Percentiles rank a stretch among this genome's conserved stretches.
phyloP scores from a whole-genome alignment of 768 basidiomycete genomes.

The Stropharia rugosoannulata region DNA sequence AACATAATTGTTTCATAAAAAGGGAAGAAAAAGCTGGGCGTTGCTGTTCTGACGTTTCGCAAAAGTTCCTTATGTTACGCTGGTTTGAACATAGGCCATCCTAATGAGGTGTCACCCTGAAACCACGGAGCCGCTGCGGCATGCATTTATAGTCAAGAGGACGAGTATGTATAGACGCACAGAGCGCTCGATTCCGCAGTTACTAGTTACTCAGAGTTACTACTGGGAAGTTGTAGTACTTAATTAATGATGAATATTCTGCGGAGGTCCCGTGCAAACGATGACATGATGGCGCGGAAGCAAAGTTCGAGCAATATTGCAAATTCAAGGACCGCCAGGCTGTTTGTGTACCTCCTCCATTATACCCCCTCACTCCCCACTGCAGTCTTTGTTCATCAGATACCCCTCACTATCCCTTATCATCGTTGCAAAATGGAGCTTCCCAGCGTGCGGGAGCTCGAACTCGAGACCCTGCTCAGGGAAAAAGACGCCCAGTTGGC shows the following conservation, averaged over 20 bases:
- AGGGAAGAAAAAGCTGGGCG: too few relatives aligned
- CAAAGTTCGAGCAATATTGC: conserved; percentile 5
- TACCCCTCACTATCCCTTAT: conserved; percentile 3
- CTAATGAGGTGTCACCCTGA: too few relatives aligned
- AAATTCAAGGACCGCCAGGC: conserved; percentile 16
- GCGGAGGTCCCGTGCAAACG: not conserved
- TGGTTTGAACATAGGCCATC: too few relatives aligned
- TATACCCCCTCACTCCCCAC: not conserved
- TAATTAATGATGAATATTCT: not conserved
- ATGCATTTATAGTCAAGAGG: too few relatives aligned
- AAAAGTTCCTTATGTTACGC: too few relatives aligned
- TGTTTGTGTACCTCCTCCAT: conserved; percentile 6
- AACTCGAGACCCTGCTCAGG: conserved; percentile 77
- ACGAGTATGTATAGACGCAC: too few relatives aligned
- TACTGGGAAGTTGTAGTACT: not conserved
- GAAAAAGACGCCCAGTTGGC: conserved; percentile 71
- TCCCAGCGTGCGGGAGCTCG: conserved; percentile 74
- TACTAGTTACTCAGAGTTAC: not conserved
- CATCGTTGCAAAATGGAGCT: conserved; percentile 50
- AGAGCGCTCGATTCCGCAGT: not conserved
- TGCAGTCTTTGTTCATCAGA: not conserved
- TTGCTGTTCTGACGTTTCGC: too few relatives aligned
- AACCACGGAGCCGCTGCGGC: too few relatives aligned
- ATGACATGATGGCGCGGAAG: conserved; percentile 9
- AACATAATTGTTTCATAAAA: too few relatives aligned